These are phyloP conservation scores for Flaveria bidentis DNA, from an alignment of 129 eudicot genomes.

Conservation along the genomic window DNA sequence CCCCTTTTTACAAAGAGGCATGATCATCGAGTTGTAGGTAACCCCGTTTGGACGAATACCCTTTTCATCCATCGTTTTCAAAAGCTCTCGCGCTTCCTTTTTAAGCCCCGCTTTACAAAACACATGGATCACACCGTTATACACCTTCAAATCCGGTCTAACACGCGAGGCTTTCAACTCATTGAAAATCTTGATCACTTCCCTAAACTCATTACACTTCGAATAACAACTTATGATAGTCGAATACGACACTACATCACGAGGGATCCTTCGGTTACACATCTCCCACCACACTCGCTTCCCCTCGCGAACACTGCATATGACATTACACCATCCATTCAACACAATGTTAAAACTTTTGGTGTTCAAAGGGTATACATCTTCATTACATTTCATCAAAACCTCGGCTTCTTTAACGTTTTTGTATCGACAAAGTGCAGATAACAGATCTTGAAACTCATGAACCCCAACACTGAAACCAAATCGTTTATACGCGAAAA, in stretches of 20 bases:
- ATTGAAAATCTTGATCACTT: slow-evolving; percentile 60
- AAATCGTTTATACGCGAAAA: slow-evolving; percentile 60
- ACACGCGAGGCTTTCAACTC: slow-evolving; percentile 54
- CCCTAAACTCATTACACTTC: slow-evolving; percentile 44
- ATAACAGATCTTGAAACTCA: slow-evolving; percentile 70
- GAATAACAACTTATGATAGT: slow-evolving; percentile 71
- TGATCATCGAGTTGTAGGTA: slow-evolving; percentile 76
- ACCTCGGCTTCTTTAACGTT: slow-evolving; percentile 86
- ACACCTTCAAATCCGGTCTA: slow-evolving; percentile 68
- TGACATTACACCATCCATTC: slow-evolving; percentile 83
- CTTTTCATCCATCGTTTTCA: slow-evolving; percentile 68
- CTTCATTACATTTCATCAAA: slow-evolving; percentile 60
- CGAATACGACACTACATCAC: slow-evolving; percentile 66
- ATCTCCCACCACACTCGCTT: slow-evolving; percentile 83
- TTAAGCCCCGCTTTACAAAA: slow-evolving; percentile 67
- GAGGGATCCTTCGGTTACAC: slow-evolving; percentile 48
- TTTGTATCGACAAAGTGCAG: slow-evolving; percentile 84
- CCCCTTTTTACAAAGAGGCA: slow-evolving; percentile 65
- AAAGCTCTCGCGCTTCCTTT: slow-evolving; percentile 53
- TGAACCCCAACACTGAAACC: slow-evolving; percentile 45
- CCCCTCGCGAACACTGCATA: slow-evolving; percentile 62
- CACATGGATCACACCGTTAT: slow-evolving; percentile 75
- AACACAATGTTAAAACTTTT: slow-evolving; percentile 75
- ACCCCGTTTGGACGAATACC: slow-evolving; percentile 57
- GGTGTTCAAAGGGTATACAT: slow-evolving; percentile 53